These are phyloP conservation scores for Eucalyptus pauciflora DNA, from an alignment of 345 rosid genomes.

Conservation along the genomic window DNA sequence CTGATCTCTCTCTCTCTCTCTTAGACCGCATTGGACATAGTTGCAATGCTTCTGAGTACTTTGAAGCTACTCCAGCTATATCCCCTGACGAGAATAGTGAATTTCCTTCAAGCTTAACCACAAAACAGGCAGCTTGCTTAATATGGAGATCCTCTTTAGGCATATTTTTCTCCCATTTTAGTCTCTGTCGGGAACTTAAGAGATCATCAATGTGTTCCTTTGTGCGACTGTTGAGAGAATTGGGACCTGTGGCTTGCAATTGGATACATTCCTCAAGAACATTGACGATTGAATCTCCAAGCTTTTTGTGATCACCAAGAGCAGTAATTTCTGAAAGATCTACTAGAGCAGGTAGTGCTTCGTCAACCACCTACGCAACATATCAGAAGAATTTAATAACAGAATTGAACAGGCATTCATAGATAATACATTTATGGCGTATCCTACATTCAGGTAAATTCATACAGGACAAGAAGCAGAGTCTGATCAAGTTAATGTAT, in stretches of 20 bases:
- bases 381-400: not conserved
- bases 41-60: slow-evolving; percentile 84
- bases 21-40: slow-evolving; percentile 85
- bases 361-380: slow-evolving; percentile 46
- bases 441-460: not conserved
- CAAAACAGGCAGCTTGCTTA: slow-evolving; percentile 64
- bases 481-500: not conserved
- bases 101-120: slow-evolving; percentile 95
- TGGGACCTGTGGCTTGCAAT: slow-evolving; percentile 42
- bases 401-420: not conserved
- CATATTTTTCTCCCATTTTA: slow-evolving; percentile 90
- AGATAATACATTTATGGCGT: not conserved
- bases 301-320: slow-evolving; percentile 70
- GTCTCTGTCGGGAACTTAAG: slow-evolving; percentile 47
- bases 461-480: not conserved
- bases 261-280: slow-evolving; percentile 75
- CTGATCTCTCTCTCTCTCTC: slow-evolving; percentile 54
- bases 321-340: too few species aligned
- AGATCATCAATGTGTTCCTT: slow-evolving; percentile 73
- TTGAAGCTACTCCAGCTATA: slow-evolving; percentile 73
- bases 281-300: slow-evolving; percentile 70
- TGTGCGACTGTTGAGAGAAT: slow-evolving; percentile 33
- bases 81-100: slow-evolving; percentile 90
- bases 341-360: slow-evolving; percentile 43
- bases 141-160: slow-evolving; percentile 96